phyloP scores from a whole-genome alignment of 257 asterid genomes.

The Solanum tarapatanum region DNA sequence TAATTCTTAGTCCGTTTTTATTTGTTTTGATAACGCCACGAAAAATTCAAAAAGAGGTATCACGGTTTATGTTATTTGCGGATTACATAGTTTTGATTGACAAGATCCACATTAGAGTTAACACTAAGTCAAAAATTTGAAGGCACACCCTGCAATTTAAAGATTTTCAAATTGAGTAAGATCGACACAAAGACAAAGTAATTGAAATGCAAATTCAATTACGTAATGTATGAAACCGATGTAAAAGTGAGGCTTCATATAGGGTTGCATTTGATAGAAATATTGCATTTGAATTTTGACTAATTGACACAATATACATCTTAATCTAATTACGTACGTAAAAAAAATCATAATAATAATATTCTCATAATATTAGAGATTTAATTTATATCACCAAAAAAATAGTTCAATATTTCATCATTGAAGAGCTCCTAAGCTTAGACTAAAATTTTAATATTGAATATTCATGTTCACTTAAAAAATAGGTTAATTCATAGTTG shows the following conservation, averaged over 20 bases:
- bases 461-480: neutral
- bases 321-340: too few species aligned
- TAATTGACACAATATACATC: too few species aligned
- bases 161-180: neutral
- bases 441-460: too few species aligned
- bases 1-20: too few species aligned
- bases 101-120: neutral
- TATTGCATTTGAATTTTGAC: neutral
- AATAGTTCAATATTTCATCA: neutral
- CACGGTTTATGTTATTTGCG: neutral
- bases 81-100: neutral
- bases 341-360: too few species aligned
- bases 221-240: neutral
- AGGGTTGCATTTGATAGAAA: neutral
- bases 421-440: neutral
- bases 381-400: too few species aligned
- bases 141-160: rapidly evolving
- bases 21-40: too few species aligned
- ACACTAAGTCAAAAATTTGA: neutral
- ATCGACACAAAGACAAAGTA: neutral
- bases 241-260: neutral
- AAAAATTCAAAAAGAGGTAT: too few species aligned
- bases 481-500: neutral
- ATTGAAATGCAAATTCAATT: neutral
- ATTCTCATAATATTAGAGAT: too few species aligned